Base-by-base conservation (phyloP, 1,139 yeast species). In the Hyphopichia fennica region DNA sequence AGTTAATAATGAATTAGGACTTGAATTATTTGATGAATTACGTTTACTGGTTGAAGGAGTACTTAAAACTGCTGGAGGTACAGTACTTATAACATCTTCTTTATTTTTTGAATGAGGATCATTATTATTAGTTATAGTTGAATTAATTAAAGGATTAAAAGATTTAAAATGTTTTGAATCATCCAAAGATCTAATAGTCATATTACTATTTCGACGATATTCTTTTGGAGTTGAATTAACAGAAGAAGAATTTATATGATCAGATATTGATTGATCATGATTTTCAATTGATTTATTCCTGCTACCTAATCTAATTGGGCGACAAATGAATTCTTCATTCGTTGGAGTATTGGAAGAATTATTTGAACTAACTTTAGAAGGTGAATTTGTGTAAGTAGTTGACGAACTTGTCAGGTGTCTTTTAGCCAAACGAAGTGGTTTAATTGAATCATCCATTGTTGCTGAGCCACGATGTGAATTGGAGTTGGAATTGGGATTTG, bases 271-370 rank as follows among this genome's bases (percentile, higher is more conserved):
- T n/a, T 6, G 8, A 15, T 33, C 35, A 31, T 15, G 42, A 25
- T 18, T 34, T 19, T 41, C 45, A 35, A 18, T 15, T 40, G 43
- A 30, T 40, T 35, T 23, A 34, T 41, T 44, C 17, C 53, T 40
- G 35, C 58, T 55, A 4, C 69, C 65, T 31, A 65, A 47, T 34
- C 69, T 46, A 25, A 65, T 63, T 8, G 70, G 69, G n/a, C 71
- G 56, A 46, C 59, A 60, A 34, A 62, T 67, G 46, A 65, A 65
- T 28, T 65, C 69, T 6, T 63, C 66, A 16, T 38, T 40, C 15
- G 49, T 14, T 13, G 29, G 37, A 28, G 34, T 34, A 34, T 15
- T 25, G 32, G n/a, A n/a, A 14, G 37, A 23, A n/a, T 36, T 18
- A 19, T 38, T 33, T 5, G 35, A 33, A 30, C 15, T 30, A 18